A percentile compares a stretch with the other conserved stretches of the same genome.
Conservation (phyloP, 2,329 filamentous ascomycete genomes). For the Peltaster fructicola region DNA sequence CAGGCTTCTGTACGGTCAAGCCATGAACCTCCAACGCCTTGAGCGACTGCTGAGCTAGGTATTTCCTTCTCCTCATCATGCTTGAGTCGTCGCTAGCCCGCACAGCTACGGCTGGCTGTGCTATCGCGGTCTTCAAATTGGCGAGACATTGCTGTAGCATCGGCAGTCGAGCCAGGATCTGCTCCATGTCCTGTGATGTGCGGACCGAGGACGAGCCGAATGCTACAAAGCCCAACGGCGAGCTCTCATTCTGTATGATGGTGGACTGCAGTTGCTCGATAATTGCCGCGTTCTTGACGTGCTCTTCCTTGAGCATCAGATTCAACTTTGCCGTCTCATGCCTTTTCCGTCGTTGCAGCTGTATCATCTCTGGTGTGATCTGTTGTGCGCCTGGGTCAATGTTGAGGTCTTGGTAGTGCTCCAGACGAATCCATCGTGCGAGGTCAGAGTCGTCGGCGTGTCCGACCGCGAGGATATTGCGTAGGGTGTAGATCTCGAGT, state of each 20-base stretch:
- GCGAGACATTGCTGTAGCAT: conserved; percentile 42
- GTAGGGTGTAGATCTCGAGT: conserved; percentile 60
- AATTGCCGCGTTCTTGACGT: conserved; percentile 52
- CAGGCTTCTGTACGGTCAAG: conserved; percentile 2
- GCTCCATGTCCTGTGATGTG: conserved; percentile 3
- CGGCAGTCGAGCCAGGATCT: conserved; percentile 27
- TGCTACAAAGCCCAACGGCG: conserved; percentile 1
- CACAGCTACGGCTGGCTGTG: no score
- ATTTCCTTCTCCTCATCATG: background rate
- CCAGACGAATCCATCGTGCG: conserved; percentile 59
- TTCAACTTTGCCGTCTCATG: conserved; percentile 66
- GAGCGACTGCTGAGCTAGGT: background rate
- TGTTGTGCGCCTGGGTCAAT: conserved; percentile 18
- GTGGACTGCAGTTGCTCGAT: conserved; percentile 46
- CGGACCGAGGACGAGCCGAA: conserved; percentile 2
- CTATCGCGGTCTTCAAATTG: conserved; percentile 60
- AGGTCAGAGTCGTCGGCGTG: conserved; percentile 36
- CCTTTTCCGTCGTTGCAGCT: conserved; percentile 53
- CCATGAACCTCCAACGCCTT: background rate
- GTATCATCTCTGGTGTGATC: conserved; percentile 50
- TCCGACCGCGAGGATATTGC: conserved; percentile 44
- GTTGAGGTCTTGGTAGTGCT: conserved; percentile 55
- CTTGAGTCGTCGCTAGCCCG: no score
- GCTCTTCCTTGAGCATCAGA: conserved; percentile 49
- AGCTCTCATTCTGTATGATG: conserved; percentile 19